Conservation (phyloP, 2,329 filamentous ascomycete genomes). For the Shiraia sp. region DNA sequence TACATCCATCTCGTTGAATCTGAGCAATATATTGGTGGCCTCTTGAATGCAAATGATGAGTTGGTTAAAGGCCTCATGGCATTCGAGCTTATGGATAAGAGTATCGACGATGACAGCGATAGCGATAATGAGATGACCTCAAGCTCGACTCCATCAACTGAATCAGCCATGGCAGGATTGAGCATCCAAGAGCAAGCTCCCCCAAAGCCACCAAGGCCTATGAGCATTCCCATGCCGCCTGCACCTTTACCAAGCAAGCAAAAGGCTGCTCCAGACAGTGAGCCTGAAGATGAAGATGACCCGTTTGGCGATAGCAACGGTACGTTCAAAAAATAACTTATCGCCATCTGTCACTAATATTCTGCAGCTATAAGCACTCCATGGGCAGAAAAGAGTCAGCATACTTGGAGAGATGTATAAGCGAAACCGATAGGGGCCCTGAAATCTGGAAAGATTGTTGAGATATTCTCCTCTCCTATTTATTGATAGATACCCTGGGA, state of each 20-base stretch:
- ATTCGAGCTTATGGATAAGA: conserved; percentile 89
- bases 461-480: conserved; percentile 1
- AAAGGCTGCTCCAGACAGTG: conserved; percentile 58
- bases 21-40: conserved; percentile 87
- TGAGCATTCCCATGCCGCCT: conserved; percentile 45
- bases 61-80: conserved; percentile 92
- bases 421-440: not conserved
- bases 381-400: conserved; percentile 36
- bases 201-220: conserved; percentile 53
- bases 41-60: conserved; percentile 93
- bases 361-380: conserved; percentile 58
- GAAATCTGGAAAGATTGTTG: not conserved
- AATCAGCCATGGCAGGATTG: conserved; percentile 52
- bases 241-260: conserved; percentile 39
- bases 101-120: conserved; percentile 73
- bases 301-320: conserved; percentile 84
- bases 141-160: conserved; percentile 26
- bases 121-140: conserved; percentile 55
- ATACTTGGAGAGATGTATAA: conserved; percentile 48
- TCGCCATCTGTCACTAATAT: conserved; percentile 8
- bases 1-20: conserved; percentile 91
- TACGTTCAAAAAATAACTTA: conserved; percentile 7
- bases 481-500: too few relatives aligned
- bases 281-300: conserved; percentile 70
- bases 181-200: conserved; percentile 52